These are phyloP conservation scores for Gaultheria prostrata DNA, from an alignment of 148 eudicot species.

Conservation along the genomic window DNA sequence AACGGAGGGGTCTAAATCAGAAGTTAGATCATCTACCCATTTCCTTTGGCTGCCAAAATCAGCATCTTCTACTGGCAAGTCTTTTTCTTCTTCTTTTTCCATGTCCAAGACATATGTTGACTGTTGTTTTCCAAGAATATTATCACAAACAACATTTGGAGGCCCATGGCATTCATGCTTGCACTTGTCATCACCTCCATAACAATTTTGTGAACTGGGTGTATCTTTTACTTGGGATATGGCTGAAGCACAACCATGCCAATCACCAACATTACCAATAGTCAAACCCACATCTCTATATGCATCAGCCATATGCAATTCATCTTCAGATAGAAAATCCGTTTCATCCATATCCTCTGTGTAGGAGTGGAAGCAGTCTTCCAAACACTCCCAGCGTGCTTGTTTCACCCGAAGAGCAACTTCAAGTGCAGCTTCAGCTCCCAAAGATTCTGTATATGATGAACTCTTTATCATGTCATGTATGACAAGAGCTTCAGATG, in stretches of 20 bases:
- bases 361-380: constrained; percentile 22
- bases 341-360: constrained; percentile 26
- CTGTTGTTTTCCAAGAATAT: constrained; percentile 19
- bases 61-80: constrained; percentile 14
- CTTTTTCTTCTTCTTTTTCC: constrained; percentile 2
- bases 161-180: constrained; percentile 24
- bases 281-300: constrained; percentile 69
- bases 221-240: constrained; percentile 67
- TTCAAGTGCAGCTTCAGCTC: constrained; percentile 63
- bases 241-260: constrained; percentile 26
- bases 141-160: constrained; percentile 16
- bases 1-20: constrained; percentile 10
- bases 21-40: constrained; percentile 11
- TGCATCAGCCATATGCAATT: constrained; percentile 62
- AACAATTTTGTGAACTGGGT: constrained; percentile 33
- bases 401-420: constrained; percentile 73
- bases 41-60: constrained; percentile 23
- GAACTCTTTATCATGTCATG: constrained; percentile 46
- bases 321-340: constrained; percentile 59
- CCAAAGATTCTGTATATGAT: constrained; percentile 25
- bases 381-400: constrained; percentile 50
- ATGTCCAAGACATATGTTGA: constrained; percentile 8
- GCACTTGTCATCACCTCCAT: constrained; percentile 29
- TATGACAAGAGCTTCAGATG: constrained; percentile 83
- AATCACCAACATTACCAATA: constrained; percentile 19